Evolutionary conservation across 1,284 basidiomycete species (phyloP), one percentile per base, ranked within the genome.

Genomic region (Tilletia setariae): DNA sequence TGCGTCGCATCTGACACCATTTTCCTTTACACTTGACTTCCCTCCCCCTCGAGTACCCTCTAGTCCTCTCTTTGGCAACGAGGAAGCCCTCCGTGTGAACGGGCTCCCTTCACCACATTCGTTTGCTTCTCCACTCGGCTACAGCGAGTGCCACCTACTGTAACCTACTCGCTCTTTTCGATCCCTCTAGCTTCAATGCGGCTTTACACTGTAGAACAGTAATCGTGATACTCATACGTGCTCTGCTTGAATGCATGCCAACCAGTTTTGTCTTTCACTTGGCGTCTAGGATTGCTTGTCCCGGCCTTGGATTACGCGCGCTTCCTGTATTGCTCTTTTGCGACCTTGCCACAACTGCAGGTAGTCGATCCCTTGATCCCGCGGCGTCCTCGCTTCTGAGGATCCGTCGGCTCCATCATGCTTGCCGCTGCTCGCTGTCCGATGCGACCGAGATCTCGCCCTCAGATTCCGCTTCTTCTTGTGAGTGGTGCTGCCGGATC

Each of bases 391-490:
- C 8, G 56, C 56, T 30, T 35, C 56, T 40, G 35, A 40, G 35
- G 35, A 4, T 40, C 35, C 35, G 35, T 40, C 35, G 13, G 28
- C 56, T 3, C 30, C 56, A 6, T 32, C 56, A 2, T 9, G 15
- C 15, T 30, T 30, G 35, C 56, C 56, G 56, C 56, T 40, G 23
- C 30, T 30, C 16, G 56, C 28, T 19, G 28, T 30, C 23, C 56
- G 19, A 8, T 35, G 9, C 0, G 56, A 35, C n/a, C 56, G 56
- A 35, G 46, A 21, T 11, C 64, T n/a, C 11, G 35, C 35, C 11
- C 35, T 40, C 6, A 65, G 44, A 30, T 28, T 47, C 1, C 64
- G 44, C 46, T 65, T 65, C 44, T 65, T 65, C 49, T 65, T 65
- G 30, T 40, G 19, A 49, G 46, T 49, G 6, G 35, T 6, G n/a